phyloP scores from a whole-genome alignment of 2,329 filamentous ascomycete genomes.

The Fusarium marasasianum region DNA sequence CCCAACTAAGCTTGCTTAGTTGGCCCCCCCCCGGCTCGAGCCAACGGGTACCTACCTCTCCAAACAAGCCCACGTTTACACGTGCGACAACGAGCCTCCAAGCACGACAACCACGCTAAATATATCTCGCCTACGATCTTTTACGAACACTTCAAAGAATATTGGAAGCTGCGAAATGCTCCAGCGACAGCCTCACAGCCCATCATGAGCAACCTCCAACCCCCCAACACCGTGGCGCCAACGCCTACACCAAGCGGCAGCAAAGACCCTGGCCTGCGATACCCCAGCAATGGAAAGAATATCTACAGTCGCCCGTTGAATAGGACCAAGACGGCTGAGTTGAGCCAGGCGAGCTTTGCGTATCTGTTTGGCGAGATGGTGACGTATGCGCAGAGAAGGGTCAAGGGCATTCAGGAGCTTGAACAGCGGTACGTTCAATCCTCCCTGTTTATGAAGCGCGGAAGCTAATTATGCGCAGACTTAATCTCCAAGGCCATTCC shows the following conservation, averaged over 20 bases:
- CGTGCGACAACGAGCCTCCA: slow-evolving; percentile 22
- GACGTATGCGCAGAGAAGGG: slow-evolving; percentile 87
- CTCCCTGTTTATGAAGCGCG: background rate
- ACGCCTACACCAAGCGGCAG: slow-evolving; percentile 42
- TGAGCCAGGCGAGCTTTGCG: slow-evolving; percentile 92
- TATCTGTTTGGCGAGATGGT: slow-evolving; percentile 98
- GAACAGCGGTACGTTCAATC: slow-evolving; percentile 76
- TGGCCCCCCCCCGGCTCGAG: too few relatives aligned
- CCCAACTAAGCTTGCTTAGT: too few relatives aligned
- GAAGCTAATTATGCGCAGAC: slow-evolving; percentile 56
- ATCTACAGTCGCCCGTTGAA: slow-evolving; percentile 98
- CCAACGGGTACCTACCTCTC: background rate
- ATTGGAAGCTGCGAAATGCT: slow-evolving; percentile 26
- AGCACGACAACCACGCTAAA: background rate
- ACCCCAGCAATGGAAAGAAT: slow-evolving; percentile 93
- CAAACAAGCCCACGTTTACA: slow-evolving; percentile 33
- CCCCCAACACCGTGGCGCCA: slow-evolving; percentile 51
- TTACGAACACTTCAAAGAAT: too few relatives aligned
- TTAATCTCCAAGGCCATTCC: slow-evolving; percentile 92
- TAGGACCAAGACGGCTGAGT: slow-evolving; percentile 85
- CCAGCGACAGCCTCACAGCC: slow-evolving; percentile 18
- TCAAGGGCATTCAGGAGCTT: slow-evolving; percentile 91
- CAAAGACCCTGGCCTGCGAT: slow-evolving; percentile 75
- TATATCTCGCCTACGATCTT: background rate
- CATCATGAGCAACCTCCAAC: slow-evolving; percentile 62